Percentiles rank a stretch among this genome's conserved stretches.
Conservation (phyloP, 345 rosid species). For the Durio zibethinus region DNA sequence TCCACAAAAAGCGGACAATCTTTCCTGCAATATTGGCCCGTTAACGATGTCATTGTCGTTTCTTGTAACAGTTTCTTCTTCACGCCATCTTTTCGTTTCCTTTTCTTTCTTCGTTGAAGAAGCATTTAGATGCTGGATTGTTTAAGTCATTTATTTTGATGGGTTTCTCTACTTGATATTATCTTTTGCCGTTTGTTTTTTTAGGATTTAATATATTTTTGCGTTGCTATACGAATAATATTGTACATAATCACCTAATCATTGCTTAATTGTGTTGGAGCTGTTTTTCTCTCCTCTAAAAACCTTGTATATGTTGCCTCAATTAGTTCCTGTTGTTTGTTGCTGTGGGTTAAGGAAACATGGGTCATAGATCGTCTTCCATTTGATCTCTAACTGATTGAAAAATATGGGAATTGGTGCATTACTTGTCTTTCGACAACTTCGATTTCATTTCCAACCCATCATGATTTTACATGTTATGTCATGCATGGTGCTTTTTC, state of each 20-base stretch:
- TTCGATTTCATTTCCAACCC: no score
- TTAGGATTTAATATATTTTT: not conserved
- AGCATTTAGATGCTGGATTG: not conserved
- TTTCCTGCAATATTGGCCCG: not conserved
- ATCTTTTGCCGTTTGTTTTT: not conserved
- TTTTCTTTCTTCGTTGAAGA: not conserved
- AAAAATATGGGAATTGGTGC: no score
- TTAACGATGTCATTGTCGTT: not conserved
- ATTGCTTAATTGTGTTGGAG: no score
- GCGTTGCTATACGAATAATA: no score
- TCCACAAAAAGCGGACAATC: not conserved
- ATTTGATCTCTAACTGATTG: not conserved
- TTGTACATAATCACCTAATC: no score
- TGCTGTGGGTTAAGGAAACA: no score
- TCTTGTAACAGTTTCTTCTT: not conserved
- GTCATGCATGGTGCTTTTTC: no score
- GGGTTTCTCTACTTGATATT: not conserved
- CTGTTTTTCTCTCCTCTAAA: no score
- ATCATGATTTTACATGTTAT: no score
- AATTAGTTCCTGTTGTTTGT: not conserved
- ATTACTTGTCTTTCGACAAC: no score
- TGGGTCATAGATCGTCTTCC: no score
- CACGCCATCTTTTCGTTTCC: not conserved
- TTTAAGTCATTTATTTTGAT: not conserved
- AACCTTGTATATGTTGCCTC: no score